phyloP scores from a whole-genome alignment of 768 basidiomycete genomes.

The Leccinum obscurum region DNA sequence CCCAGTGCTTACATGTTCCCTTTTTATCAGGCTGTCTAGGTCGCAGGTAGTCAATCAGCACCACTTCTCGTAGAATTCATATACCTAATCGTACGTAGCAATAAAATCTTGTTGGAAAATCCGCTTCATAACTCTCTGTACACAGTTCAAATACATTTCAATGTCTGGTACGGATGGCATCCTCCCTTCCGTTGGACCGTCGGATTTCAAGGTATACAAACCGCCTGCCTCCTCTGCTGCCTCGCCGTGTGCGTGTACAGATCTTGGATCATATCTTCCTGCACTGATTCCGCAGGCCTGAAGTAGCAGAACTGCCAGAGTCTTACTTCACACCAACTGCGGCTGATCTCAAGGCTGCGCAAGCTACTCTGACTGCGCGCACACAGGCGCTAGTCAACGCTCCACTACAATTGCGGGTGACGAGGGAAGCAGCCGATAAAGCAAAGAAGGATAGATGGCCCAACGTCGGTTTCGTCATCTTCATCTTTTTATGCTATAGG shows the following conservation, averaged over 20 bases:
- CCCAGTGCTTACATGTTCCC: conserved; percentile 9
- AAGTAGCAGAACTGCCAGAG: conserved; percentile 60
- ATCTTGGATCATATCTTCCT: background rate
- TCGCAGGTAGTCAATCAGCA: background rate
- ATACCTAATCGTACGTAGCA: conserved; percentile 8
- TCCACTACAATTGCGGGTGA: conserved; percentile 65
- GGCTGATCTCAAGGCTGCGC: conserved; percentile 69
- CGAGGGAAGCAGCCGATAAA: conserved; percentile 61
- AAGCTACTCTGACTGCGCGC: conserved; percentile 59
- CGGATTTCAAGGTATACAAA: conserved; percentile 51
- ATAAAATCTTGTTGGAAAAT: conserved; percentile 20
- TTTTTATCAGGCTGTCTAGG: background rate
- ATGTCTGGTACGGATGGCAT: conserved; percentile 26
- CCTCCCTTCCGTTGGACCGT: conserved; percentile 7
- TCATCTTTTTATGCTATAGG: background rate
- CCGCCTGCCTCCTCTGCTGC: conserved; percentile 36
- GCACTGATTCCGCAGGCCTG: conserved; percentile 7
- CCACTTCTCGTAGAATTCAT: conserved; percentile 4
- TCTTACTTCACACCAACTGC: conserved; percentile 72
- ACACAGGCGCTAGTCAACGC: conserved; percentile 65
- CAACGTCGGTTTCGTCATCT: conserved; percentile 41
- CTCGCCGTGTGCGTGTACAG: conserved; percentile 35
- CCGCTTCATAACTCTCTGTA: conserved; percentile 12
- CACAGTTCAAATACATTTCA: conserved; percentile 11
- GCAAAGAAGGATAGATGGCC: conserved; percentile 71